A percentile compares a stretch with the other conserved stretches of the same genome.
Evolutionary conservation across 257 asterid species (phyloP).

Genomic region (Nicotiana sylvestris): DNA sequence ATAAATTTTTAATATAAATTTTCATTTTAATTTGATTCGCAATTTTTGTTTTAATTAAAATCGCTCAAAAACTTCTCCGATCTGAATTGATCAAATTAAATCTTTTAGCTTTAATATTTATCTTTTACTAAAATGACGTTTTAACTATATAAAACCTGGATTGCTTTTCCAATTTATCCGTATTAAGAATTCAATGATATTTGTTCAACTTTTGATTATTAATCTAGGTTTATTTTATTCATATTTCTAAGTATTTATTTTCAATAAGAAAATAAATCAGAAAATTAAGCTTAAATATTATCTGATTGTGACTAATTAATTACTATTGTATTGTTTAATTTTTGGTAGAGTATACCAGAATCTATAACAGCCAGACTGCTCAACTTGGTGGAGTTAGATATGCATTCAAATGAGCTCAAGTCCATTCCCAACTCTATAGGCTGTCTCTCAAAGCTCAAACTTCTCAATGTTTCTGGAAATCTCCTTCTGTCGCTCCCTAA

Average conservation of each 20-base stretch:
- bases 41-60: too few relatives aligned
- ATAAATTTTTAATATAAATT: too few relatives aligned
- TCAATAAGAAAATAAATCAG: background rate
- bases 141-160: too few relatives aligned
- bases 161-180: too few relatives aligned
- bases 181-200: too few relatives aligned
- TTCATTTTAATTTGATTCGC: too few relatives aligned
- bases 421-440: conserved; percentile 85
- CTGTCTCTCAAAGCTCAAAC: conserved; percentile 72
- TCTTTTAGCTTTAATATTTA: too few relatives aligned
- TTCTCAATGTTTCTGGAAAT: conserved; percentile 73
- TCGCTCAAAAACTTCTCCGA: too few relatives aligned
- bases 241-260: background rate
- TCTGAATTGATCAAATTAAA: too few relatives aligned
- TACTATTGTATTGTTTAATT: background rate
- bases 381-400: conserved; percentile 59
- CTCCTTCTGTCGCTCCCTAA: conserved; percentile 59
- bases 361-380: conserved; percentile 74
- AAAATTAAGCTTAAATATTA: background rate
- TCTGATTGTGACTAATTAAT: background rate
- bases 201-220: too few relatives aligned
- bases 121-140: too few relatives aligned
- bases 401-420: conserved; percentile 76
- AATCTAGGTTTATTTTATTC: background rate
- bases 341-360: conserved; percentile 71